Conservation (phyloP, 371 early-diverging fungal species). For the Mortierella sp. region DNA sequence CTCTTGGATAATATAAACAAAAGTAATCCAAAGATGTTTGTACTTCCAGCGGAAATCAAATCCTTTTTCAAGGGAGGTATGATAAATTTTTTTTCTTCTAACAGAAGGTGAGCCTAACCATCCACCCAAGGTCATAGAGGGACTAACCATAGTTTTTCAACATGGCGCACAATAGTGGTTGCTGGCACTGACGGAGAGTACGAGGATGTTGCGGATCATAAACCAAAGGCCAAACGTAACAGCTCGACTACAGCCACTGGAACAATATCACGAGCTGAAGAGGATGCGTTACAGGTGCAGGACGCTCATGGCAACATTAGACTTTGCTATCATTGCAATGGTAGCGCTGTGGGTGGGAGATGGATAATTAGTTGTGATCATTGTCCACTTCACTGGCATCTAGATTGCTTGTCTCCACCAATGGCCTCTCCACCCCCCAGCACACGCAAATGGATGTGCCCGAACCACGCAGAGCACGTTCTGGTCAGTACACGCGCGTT, state of each 20-base stretch:
- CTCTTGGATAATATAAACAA: conserved; percentile 58
- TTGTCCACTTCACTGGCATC: conserved; percentile 90
- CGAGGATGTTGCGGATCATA: conserved; percentile 60
- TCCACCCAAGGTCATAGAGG: too few species aligned
- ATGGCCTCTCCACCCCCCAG: conserved; percentile 75
- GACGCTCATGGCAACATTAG: conserved; percentile 67
- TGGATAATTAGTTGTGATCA: conserved; percentile 85
- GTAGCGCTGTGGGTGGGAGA: conserved; percentile 65
- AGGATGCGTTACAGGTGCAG: conserved; percentile 37
- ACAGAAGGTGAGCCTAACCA: too few species aligned
- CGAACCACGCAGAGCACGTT: conserved; percentile 40
- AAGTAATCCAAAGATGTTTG: conserved; percentile 63
- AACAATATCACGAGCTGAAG: conserved; percentile 29
- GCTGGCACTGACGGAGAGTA: conserved; percentile 72
- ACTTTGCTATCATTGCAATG: conserved; percentile 73
- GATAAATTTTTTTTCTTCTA: background rate
- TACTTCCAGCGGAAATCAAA: conserved; percentile 62
- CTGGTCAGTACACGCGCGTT: conserved; percentile 7
- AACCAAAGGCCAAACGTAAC: conserved; percentile 45
- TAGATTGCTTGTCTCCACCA: conserved; percentile 90
- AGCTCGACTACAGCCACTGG: background rate
- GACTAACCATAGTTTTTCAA: background rate
- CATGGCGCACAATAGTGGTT: conserved; percentile 54
- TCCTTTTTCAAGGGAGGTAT: conserved; percentile 68
- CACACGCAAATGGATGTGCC: conserved; percentile 89